Evolutionary conservation across 2,329 filamentous ascomycete genomes (phyloP).

Genomic region (Diaporthe destruens): DNA sequence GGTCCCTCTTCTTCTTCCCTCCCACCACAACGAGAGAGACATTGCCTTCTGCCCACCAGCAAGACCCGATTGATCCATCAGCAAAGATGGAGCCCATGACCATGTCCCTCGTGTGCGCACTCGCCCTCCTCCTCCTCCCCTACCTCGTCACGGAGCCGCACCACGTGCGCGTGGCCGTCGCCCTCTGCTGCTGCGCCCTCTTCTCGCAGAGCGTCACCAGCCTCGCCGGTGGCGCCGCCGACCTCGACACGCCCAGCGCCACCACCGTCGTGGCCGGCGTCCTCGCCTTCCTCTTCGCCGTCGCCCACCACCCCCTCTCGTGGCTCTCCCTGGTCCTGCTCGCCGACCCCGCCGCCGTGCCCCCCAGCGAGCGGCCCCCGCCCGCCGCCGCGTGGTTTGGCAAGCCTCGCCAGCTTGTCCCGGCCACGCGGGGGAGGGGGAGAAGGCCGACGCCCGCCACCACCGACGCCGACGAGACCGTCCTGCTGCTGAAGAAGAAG

Average conservation of each 20-base stretch:
- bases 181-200: not conserved
- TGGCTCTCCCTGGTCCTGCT: constrained; percentile 5
- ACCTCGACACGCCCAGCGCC: not conserved
- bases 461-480: not conserved
- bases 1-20: not conserved
- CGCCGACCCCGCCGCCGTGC: not conserved
- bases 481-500: not conserved
- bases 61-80: constrained; percentile 2
- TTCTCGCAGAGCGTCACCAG: not conserved
- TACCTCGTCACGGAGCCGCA: constrained; percentile 19
- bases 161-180: not conserved
- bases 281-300: not conserved
- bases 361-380: not conserved
- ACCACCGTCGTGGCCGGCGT: too few relatives aligned
- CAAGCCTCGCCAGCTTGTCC: not conserved
- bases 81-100: not conserved
- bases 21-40: constrained; percentile 19
- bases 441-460: not conserved
- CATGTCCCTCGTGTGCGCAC: not conserved
- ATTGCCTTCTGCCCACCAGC: constrained; percentile 7
- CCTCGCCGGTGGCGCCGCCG: not conserved
- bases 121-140: not conserved
- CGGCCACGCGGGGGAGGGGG: not conserved
- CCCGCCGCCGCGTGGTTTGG: constrained; percentile 1
- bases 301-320: not conserved